Evolutionary conservation across 257 asterid genomes (phyloP).

Genomic region (Craterostigma plantagineum): DNA sequence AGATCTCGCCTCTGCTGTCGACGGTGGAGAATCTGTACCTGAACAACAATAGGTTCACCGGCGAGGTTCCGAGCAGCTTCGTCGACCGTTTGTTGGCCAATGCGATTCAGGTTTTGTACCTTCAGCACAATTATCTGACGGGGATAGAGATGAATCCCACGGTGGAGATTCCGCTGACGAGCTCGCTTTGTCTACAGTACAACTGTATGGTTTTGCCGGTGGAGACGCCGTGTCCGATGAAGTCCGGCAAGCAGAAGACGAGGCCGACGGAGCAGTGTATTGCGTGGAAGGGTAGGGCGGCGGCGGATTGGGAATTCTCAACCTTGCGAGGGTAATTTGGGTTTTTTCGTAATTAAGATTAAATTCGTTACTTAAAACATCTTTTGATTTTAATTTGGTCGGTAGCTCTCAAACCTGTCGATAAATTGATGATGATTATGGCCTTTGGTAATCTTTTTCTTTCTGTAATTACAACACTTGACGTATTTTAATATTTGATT

Average conservation of each 20-base stretch:
- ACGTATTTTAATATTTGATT: too few species aligned
- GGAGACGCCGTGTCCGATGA: slow-evolving; percentile 69
- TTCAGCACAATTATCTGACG: slow-evolving; percentile 78
- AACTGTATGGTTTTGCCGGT: slow-evolving; percentile 89
- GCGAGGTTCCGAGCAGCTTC: slow-evolving; percentile 49
- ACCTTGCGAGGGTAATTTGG: too few species aligned
- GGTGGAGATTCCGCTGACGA: slow-evolving; percentile 64
- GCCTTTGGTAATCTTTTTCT: too few species aligned
- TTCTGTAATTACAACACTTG: too few species aligned
- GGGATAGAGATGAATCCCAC: slow-evolving; percentile 70
- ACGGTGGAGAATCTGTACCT: slow-evolving; percentile 65
- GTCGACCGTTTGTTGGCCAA: slow-evolving; percentile 70
- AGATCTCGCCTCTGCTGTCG: slow-evolving; percentile 50
- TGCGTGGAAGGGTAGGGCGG: slow-evolving; percentile 32
- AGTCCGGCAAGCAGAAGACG: slow-evolving; percentile 63
- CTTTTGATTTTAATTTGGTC: too few species aligned
- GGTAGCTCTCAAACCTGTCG: too few species aligned
- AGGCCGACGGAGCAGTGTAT: slow-evolving; percentile 77
- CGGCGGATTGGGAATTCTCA: too few species aligned
- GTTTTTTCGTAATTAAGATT: too few species aligned
- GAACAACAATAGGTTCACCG: slow-evolving; percentile 86
- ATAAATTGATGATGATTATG: too few species aligned
- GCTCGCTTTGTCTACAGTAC: slow-evolving; percentile 79
- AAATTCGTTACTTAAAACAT: too few species aligned
- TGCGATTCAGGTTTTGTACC: slow-evolving; percentile 37